phyloP scores from a whole-genome alignment of 176 grass and related monocot species.

The Echinochloa phyllopogon region DNA sequence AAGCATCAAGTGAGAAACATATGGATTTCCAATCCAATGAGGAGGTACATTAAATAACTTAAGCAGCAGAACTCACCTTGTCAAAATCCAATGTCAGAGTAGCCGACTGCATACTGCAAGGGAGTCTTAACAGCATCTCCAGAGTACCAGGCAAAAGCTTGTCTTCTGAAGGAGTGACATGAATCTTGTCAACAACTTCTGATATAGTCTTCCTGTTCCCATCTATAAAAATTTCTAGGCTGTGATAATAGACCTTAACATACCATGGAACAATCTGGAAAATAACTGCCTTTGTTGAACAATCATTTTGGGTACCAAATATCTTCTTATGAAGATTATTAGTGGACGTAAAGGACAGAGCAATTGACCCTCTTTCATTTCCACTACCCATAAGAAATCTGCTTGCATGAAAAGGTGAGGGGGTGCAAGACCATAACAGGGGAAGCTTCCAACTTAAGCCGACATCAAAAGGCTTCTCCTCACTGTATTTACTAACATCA shows the following conservation, averaged over 20 bases:
- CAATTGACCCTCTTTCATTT: constrained; percentile 96
- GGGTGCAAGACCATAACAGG: constrained; percentile 61
- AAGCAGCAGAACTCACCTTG: constrained; percentile 71
- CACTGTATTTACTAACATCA: constrained; percentile 65
- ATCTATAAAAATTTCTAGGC: constrained; percentile 80
- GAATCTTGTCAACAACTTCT: constrained; percentile 83
- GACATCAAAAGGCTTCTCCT: constrained; percentile 78
- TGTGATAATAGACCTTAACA: constrained; percentile 98
- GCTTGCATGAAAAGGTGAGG: constrained; percentile 71
- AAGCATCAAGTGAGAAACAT: constrained; percentile 35
- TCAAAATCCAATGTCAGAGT: constrained; percentile 90
- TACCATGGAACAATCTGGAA: constrained; percentile 99
- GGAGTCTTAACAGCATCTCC: constrained; percentile 77
- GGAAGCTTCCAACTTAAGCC: constrained; percentile 85
- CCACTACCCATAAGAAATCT: constrained; percentile 99
- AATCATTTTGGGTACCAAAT: constrained; percentile 55
- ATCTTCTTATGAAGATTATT: constrained; percentile 54
- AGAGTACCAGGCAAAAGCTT: constrained; percentile 87
- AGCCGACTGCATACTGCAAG: constrained; percentile 76
- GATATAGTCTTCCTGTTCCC: constrained; percentile 63
- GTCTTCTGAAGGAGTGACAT: constrained; percentile 92
- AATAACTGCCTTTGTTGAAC: constrained; percentile 67
- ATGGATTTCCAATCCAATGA: constrained; percentile 20
- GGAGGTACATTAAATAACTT: constrained; percentile 16
- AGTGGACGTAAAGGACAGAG: constrained; percentile 81